phyloP scores from a whole-genome alignment of 345 rosid genomes.

The Rhizophora mangle region DNA sequence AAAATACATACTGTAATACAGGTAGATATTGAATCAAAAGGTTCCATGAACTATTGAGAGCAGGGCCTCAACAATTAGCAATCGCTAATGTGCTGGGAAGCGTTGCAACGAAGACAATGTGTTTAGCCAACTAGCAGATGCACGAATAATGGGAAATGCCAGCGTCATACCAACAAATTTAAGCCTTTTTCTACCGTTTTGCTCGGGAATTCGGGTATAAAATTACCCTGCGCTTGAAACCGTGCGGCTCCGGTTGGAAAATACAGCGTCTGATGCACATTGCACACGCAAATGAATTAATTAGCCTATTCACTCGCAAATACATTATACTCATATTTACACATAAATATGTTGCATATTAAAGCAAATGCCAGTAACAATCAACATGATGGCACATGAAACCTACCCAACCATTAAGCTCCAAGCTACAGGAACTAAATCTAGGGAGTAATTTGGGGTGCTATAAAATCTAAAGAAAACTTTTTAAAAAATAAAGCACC shows the following conservation, averaged over 20 bases:
- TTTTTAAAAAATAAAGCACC: not conserved
- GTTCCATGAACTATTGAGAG: too few species aligned
- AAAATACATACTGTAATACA: too few species aligned
- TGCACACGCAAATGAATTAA: slow-evolving; percentile 16
- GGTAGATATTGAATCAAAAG: too few species aligned
- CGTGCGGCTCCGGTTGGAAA: not conserved
- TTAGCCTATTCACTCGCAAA: slow-evolving; percentile 31
- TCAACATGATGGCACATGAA: slow-evolving; percentile 17
- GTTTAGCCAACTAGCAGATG: too few species aligned
- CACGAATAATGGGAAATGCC: too few species aligned
- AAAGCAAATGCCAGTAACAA: slow-evolving; percentile 19
- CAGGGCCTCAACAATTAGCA: too few species aligned
- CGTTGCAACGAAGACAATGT: too few species aligned
- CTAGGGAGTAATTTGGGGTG: not conserved
- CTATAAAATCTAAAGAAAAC: not conserved
- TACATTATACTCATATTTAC: slow-evolving; percentile 21
- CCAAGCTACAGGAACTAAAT: slow-evolving; percentile 29
- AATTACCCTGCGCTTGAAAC: not conserved
- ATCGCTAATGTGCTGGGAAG: too few species aligned
- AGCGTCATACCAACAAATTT: too few species aligned
- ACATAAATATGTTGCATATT: slow-evolving; percentile 8
- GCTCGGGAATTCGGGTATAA: not conserved
- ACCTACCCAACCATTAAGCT: slow-evolving; percentile 22
- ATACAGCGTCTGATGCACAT: not conserved
- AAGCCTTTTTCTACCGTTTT: too few species aligned